A percentile compares a stretch with the other conserved stretches of the same genome.
These are phyloP conservation scores for Flaveria trinervia DNA, from an alignment of 129 eudicot species.

Conservation along the genomic window DNA sequence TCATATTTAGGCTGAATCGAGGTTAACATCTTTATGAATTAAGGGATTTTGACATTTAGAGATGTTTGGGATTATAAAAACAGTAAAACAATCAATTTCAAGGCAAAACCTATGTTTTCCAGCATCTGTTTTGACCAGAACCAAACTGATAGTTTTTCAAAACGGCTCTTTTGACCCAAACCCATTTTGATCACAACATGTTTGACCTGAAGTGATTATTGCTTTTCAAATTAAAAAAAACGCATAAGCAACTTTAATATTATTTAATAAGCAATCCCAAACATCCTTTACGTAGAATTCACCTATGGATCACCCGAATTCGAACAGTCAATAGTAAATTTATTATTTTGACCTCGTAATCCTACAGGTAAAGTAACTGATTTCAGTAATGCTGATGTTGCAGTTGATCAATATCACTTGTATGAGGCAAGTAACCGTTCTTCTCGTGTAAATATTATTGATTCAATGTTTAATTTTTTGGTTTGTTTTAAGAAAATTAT, in stretches of 20 bases:
- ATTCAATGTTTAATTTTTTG: neutral
- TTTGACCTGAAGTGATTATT: too few species aligned
- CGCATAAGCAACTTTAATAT: neutral
- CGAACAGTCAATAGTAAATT: neutral
- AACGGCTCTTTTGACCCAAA: neutral
- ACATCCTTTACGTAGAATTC: neutral
- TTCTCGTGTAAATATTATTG: neutral
- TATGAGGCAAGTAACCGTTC: slow-evolving; percentile 47
- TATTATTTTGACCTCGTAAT: neutral
- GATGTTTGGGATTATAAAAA: too few species aligned
- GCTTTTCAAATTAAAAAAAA: neutral
- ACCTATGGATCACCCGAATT: neutral
- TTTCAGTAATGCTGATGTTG: slow-evolving; percentile 92
- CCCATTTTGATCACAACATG: too few species aligned
- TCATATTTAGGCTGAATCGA: too few species aligned
- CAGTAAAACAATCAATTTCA: too few species aligned
- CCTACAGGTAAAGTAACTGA: slow-evolving; percentile 75
- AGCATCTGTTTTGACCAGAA: too few species aligned
- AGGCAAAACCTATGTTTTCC: too few species aligned
- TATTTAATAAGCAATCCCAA: neutral
- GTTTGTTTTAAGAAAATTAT: neutral
- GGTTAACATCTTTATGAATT: too few species aligned
- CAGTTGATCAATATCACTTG: slow-evolving; percentile 80
- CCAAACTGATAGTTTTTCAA: too few species aligned
- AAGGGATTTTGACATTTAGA: too few species aligned